Evolutionary conservation across 2,329 filamentous ascomycete species (phyloP).

Genomic region (Colletotrichum orbiculare): DNA sequence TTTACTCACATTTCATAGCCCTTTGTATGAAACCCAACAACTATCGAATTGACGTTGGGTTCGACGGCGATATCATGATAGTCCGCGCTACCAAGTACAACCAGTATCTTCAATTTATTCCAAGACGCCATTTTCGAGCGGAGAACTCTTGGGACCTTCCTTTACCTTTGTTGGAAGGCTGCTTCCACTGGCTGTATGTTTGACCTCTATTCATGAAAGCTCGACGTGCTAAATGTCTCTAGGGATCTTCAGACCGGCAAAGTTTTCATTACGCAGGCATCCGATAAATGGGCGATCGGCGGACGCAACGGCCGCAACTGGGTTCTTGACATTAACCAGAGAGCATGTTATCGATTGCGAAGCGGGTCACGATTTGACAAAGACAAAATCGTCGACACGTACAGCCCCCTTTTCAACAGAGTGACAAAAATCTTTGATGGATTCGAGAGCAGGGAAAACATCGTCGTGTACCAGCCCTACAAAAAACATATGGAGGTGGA

Average conservation of each 20-base stretch:
- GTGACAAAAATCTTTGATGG: constrained; percentile 57
- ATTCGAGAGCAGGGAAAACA: constrained; percentile 57
- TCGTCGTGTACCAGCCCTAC: constrained; percentile 60
- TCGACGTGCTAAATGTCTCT: too few species aligned
- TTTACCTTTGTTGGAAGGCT: constrained; percentile 57
- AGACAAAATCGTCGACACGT: constrained; percentile 59
- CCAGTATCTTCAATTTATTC: constrained; percentile 45
- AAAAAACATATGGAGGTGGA: constrained; percentile 54
- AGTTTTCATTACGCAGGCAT: constrained; percentile 42
- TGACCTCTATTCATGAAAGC: too few species aligned
- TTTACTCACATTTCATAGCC: constrained; percentile 13
- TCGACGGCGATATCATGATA: constrained; percentile 51
- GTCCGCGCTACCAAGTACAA: constrained; percentile 51
- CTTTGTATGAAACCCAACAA: constrained; percentile 44
- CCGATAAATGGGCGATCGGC: constrained; percentile 29
- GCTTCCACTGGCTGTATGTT: constrained; percentile 66
- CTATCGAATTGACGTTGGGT: constrained; percentile 66
- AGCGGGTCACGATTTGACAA: background rate
- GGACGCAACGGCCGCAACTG: constrained; percentile 44
- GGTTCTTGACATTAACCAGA: constrained; percentile 44
- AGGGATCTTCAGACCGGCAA: constrained; percentile 49
- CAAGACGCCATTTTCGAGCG: constrained; percentile 43
- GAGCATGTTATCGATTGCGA: constrained; percentile 36
- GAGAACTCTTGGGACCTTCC: constrained; percentile 60
- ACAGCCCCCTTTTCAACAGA: constrained; percentile 50